Evolutionary conservation across 2,329 filamentous ascomycete species (phyloP).

Genomic region (Cladosporium velox): DNA sequence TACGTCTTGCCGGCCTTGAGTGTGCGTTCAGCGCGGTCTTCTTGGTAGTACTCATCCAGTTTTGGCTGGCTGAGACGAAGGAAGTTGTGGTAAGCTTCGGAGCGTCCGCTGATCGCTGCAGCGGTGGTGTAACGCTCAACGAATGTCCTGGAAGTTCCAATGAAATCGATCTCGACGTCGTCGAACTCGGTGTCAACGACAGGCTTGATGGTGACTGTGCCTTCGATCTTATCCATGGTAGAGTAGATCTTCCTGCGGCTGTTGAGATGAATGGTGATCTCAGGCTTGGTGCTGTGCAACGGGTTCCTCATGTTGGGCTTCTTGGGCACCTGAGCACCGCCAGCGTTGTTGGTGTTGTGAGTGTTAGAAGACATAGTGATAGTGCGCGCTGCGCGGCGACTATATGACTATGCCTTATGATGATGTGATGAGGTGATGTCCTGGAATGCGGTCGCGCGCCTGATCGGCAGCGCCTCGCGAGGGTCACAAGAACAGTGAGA

Average conservation of each 20-base stretch:
- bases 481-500: constrained; percentile 17
- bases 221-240: constrained; percentile 59
- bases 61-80: constrained; percentile 64
- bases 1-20: constrained; percentile 58
- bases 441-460: constrained; percentile 16
- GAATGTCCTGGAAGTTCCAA: constrained; percentile 54
- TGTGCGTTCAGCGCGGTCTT: constrained; percentile 46
- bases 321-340: constrained; percentile 7
- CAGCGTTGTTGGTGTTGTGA: neutral
- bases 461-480: constrained; percentile 15
- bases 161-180: constrained; percentile 59
- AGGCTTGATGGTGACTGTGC: constrained; percentile 53
- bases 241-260: constrained; percentile 51
- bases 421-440: constrained; percentile 7
- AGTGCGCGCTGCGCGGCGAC: neutral
- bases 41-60: constrained; percentile 54
- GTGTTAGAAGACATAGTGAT: constrained; percentile 17
- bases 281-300: constrained; percentile 37
- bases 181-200: constrained; percentile 59
- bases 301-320: constrained; percentile 23
- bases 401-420: neutral
- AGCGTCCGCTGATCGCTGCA: constrained; percentile 55
- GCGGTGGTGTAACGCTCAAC: constrained; percentile 58
- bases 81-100: constrained; percentile 61
- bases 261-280: constrained; percentile 47